Percentiles rank a stretch among this genome's conserved stretches.
These are phyloP conservation scores for Cercospora sp. DNA, from an alignment of 2,329 filamentous ascomycete species.

Conservation along the genomic window DNA sequence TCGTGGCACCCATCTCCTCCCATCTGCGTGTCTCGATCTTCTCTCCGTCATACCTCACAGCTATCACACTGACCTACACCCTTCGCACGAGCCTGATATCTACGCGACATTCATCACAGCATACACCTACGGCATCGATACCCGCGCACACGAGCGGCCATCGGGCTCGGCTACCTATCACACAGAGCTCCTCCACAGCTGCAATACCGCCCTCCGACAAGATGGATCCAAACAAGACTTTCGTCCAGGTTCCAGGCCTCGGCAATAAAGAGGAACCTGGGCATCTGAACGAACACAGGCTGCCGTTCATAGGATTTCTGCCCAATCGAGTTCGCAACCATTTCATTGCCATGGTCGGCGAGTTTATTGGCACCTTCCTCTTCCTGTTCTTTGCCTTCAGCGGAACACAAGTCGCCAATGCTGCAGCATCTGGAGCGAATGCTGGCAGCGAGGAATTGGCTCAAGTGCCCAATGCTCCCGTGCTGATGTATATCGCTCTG, in stretches of 20 bases:
- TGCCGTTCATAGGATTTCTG: conserved; percentile 45
- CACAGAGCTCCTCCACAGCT: conserved; percentile 6
- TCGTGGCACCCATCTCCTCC: conserved; percentile 14
- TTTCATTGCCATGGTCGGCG: conserved; percentile 48
- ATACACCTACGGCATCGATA: conserved; percentile 14
- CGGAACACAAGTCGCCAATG: conserved; percentile 45
- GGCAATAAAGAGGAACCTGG: conserved; percentile 15
- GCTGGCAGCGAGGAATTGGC: conserved; percentile 5
- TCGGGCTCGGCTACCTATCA: not conserved
- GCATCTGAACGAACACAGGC: conserved; percentile 37
- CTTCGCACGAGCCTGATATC: conserved; percentile 5
- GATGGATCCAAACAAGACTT: conserved; percentile 42
- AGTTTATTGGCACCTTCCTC: conserved; percentile 48
- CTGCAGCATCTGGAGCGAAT: conserved; percentile 29
- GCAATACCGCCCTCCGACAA: conserved; percentile 23
- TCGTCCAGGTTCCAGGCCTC: conserved; percentile 34
- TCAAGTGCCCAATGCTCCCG: conserved; percentile 38
- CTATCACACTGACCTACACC: conserved; percentile 1
- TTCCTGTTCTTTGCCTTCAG: conserved; percentile 47
- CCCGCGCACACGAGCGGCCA: not conserved
- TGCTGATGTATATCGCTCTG: conserved; percentile 43
- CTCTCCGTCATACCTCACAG: not conserved
- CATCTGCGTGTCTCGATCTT: conserved; percentile 1
- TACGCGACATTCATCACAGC: not conserved
- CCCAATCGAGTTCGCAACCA: conserved; percentile 47